Conservation (phyloP, 495 filamentous ascomycete genomes). For the Trichoderma reesei region DNA sequence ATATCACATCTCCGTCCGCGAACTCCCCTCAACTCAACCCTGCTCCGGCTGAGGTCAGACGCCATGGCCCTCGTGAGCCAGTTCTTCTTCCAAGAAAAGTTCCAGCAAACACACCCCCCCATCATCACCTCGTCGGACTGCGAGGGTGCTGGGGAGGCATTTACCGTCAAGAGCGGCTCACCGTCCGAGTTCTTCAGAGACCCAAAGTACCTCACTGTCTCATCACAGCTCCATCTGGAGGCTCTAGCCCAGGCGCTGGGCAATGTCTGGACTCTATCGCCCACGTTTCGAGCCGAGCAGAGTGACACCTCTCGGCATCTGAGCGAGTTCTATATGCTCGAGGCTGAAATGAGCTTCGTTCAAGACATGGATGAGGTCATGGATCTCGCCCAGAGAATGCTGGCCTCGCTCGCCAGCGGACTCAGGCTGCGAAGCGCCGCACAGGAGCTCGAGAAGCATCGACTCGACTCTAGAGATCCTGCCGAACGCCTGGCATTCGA, state of each 20-base stretch:
- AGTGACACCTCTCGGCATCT: constrained; percentile 91
- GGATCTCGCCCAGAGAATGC: constrained; percentile 66
- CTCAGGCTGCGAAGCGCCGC: constrained; percentile 44
- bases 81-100: constrained; percentile 60
- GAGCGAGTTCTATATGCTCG: constrained; percentile 98
- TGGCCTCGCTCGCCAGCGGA: constrained; percentile 51
- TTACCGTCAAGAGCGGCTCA: constrained; percentile 47
- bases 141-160: constrained; percentile 95
- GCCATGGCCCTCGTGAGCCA: constrained; percentile 58
- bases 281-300: constrained; percentile 87
- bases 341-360: constrained; percentile 77
- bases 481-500: constrained; percentile 1
- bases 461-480: neutral
- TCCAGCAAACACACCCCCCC: constrained; percentile 82
- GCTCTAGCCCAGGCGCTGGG: constrained; percentile 80
- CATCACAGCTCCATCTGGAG: constrained; percentile 88
- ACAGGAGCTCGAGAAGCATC: constrained; percentile 46
- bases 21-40: constrained; percentile 66
- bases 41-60: constrained; percentile 79
- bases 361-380: constrained; percentile 61
- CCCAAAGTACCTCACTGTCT: constrained; percentile 88
- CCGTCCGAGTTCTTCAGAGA: constrained; percentile 58
- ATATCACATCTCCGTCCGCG: constrained; percentile 84
- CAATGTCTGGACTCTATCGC: constrained; percentile 88
- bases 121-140: constrained; percentile 96